Base-by-base conservation (phyloP, 768 basidiomycete species). In the Astraeus odoratus region DNA sequence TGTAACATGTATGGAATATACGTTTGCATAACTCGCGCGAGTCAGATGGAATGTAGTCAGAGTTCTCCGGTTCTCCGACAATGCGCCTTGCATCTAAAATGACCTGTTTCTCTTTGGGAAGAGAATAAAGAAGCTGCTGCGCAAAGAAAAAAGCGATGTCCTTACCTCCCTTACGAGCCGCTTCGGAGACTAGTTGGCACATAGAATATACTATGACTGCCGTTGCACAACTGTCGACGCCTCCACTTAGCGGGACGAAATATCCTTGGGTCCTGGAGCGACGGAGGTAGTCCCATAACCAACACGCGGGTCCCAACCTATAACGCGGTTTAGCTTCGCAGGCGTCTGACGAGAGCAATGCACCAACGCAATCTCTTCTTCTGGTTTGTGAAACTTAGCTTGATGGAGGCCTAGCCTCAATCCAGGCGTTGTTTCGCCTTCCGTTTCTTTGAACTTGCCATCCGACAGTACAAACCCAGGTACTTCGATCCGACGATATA, bases 271-370 rank as follows among this genome's bases (percentile, higher is more conserved):
- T 91, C 8, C 89, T 74, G 5, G 95, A 98, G 35, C 96, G 81
- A 29, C 96, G 77, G 24, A 99, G 79, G 58, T 98, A 99, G 61
- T 99, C 96, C 96, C 96, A 99, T n/a, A 99, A 73, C 96, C 96
- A 99, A 59, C 96, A 98, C 13, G 95, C 96, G 6, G 96, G 96
- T 4, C 96, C 96, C 2, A 98, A 70, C 2, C 95, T 97, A 50
- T 22, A 5, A 15, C 1, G 20, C 42, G 16, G n/a, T 39, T 48
- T 16, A 54, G 38, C 34, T 18, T 18, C 23, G 36, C 3, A 5
- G 4, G 15, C 23, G 12, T 15, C 13, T 3, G 30, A 29, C 10
- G 35, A 20, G 8, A 12, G 13, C 35, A 13, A 34, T 47, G 35
- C 8, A 75, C 90, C 54, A 57, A 96, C 96, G 96, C 95, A 47